Base-by-base conservation (phyloP, 768 basidiomycete species). In the Mycena indigotica region DNA sequence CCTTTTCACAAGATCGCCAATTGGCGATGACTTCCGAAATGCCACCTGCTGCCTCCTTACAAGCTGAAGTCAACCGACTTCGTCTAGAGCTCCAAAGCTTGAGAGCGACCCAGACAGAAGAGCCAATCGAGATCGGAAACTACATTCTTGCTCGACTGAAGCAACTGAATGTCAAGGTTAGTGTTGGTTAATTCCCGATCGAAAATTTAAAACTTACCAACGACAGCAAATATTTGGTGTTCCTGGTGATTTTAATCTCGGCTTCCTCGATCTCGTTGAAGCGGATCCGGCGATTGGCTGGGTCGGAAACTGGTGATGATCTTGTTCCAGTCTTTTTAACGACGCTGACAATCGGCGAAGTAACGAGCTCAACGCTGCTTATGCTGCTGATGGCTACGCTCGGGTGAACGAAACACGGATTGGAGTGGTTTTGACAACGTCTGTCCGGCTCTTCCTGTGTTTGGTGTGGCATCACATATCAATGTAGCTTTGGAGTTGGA, bases 331-430 rank as follows among this genome's bases (percentile, higher is more conserved):
- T 23, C 21, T 13, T 5, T 6, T 13, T 21, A 6, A 8, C 41
- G n/a, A 44, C 15, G 15, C 23, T 44, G 21, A 44, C 23, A 38
- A 8, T 35, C 17, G 16, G n/a, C 50, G 0, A 57, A 91, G 89
- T 62, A 92, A 93, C 59, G 89, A 94, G 67, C 77, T 95, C 48
- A 92, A 94, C 62, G 89, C 91, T 0, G 80, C 91, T 0, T 97
- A 97, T 71, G 95, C 95, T 17, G 92, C 92, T 0, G 94, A 95
- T 67, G 95, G 95, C 12, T 96, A 96, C 70, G 92, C 95, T 19
- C 83, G 95, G 56, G 86, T 95, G 52, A 95, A 93, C 62, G 84
- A 87, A 50, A 74, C 78, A 40, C 79, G 83, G 63, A 74, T 93
- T 48, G 91, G 90, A 48, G 91, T 85, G 6, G 72, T 94, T 4